A percentile compares a stretch with the other conserved stretches of the same genome.
Evolutionary conservation across 495 filamentous ascomycete species (phyloP).

Genomic region (Aspergillus steynii): DNA sequence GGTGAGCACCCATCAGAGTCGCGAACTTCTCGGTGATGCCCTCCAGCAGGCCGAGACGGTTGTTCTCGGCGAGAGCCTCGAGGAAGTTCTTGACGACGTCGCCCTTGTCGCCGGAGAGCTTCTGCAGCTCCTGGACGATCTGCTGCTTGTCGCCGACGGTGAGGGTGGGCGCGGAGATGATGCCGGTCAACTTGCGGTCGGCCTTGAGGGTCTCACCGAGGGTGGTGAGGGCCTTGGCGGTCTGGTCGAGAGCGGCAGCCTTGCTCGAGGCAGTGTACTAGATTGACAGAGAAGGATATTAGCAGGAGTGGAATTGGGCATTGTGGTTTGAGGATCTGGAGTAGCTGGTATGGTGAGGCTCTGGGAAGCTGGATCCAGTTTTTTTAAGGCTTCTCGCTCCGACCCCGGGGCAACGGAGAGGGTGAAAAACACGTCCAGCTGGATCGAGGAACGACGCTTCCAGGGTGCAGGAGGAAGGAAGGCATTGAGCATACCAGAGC

Average conservation of each 20-base stretch:
- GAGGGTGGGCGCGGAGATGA: slow-evolving; percentile 81
- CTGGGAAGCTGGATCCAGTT: not conserved
- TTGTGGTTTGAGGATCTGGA: not conserved
- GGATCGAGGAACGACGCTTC: slow-evolving; percentile 10
- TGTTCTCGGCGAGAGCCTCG: slow-evolving; percentile 87
- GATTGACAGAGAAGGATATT: not conserved
- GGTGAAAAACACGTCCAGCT: not conserved
- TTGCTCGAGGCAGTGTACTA: slow-evolving; percentile 97
- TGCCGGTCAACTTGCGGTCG: slow-evolving; percentile 72
- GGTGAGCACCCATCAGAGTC: slow-evolving; percentile 81
- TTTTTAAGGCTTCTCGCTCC: slow-evolving; percentile 13
- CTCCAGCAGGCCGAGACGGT: slow-evolving; percentile 80
- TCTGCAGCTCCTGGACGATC: slow-evolving; percentile 81
- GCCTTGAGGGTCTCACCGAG: slow-evolving; percentile 72
- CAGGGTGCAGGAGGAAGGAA: slow-evolving; percentile 12
- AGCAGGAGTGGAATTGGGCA: slow-evolving; percentile 6
- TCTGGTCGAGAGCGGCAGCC: slow-evolving; percentile 76
- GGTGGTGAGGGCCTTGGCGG: slow-evolving; percentile 68
- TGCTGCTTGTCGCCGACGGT: slow-evolving; percentile 72
- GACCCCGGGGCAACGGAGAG: slow-evolving; percentile 15
- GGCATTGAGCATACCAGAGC: slow-evolving; percentile 75
- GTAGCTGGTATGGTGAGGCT: not conserved
- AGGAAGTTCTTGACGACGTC: slow-evolving; percentile 95
- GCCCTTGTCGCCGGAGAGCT: slow-evolving; percentile 71
- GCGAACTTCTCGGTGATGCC: slow-evolving; percentile 85